Evolutionary conservation across 2,329 filamentous ascomycete species (phyloP).

Genomic region (Penicillium rolfsii): DNA sequence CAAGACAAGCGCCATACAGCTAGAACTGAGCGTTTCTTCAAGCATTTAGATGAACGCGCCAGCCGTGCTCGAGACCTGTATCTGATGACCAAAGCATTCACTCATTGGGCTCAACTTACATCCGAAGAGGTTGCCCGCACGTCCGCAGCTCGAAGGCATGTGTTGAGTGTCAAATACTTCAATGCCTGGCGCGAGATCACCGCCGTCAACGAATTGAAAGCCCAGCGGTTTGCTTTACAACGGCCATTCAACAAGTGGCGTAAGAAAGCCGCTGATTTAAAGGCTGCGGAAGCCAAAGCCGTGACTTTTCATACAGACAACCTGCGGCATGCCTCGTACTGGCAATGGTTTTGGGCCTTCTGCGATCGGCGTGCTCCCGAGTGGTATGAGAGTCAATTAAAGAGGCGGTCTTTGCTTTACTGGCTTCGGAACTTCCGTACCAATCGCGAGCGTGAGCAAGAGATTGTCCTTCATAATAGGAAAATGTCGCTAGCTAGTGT

Average conservation of each 20-base stretch:
- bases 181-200: conserved; percentile 70
- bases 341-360: conserved; percentile 51
- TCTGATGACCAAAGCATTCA: conserved; percentile 66
- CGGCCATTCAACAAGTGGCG: conserved; percentile 62
- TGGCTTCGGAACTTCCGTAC: conserved; percentile 47
- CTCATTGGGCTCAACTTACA: conserved; percentile 69
- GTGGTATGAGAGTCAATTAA: conserved; percentile 47
- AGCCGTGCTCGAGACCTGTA: conserved; percentile 67
- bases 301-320: conserved; percentile 34
- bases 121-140: conserved; percentile 68
- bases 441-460: conserved; percentile 44
- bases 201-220: conserved; percentile 60
- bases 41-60: conserved; percentile 62
- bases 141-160: conserved; percentile 68
- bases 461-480: conserved; percentile 41
- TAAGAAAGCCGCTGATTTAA: conserved; percentile 44
- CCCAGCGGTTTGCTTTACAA: conserved; percentile 55
- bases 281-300: conserved; percentile 41
- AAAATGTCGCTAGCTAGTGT: conserved; percentile 33
- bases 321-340: conserved; percentile 41
- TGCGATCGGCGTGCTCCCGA: conserved; percentile 49
- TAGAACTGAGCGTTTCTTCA: conserved; percentile 58
- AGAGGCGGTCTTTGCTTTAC: conserved; percentile 45
- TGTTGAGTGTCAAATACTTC: conserved; percentile 70
- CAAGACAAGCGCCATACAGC: conserved; percentile 46